Base-by-base conservation (phyloP, 768 basidiomycete genomes). In the Hygrophorus pudorinus region DNA sequence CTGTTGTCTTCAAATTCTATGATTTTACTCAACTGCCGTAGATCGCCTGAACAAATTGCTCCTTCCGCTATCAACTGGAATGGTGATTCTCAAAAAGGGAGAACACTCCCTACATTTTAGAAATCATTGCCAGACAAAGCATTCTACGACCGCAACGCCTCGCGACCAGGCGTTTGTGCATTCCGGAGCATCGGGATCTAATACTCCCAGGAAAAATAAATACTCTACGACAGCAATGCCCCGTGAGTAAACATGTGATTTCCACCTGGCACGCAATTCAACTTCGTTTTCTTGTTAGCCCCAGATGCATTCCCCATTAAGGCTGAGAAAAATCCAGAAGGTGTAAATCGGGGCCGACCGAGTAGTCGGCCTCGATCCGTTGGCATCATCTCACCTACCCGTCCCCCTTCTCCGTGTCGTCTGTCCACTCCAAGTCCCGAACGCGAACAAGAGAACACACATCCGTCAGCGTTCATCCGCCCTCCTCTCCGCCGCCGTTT, bases 41-140 rank as follows among this genome's bases (percentile, higher is more conserved):
- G 67, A 43, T 39, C 64, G 65, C 29, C 49, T 61, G 28, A 56
- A 53, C 38, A 54, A 54, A 27, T 53, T 69, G 41, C 54, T 71
- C 3, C 57, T 63, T 42, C 67, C 67, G 21, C 51, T 63, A 42
- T 64, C 60, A 11, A 57, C 60, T 44, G 52, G 44, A 12, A 62
- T 65, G 43, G 48, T 49, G 18, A 56, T 61, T 14, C 39, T 29
- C 42, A 44, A 51, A 42, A 53, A 42, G 43, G 56, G 51, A 14
- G 52, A 50, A n/a, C 36, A 37, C 16, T 35, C 28, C 11, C 3
- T 30, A n/a, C 13, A 12, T 24, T 10, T 14, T 14, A 4, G 13
- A n/a, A 11, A 24, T n/a, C n/a, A 36, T 41, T 17, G n/a, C 4
- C 20, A 17, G 12, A 38, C 14, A 38, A 16, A 16, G 16, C 8